Base-by-base conservation (phyloP, 371 early-diverging fungal genomes). In the Nematocida ausubeli region DNA sequence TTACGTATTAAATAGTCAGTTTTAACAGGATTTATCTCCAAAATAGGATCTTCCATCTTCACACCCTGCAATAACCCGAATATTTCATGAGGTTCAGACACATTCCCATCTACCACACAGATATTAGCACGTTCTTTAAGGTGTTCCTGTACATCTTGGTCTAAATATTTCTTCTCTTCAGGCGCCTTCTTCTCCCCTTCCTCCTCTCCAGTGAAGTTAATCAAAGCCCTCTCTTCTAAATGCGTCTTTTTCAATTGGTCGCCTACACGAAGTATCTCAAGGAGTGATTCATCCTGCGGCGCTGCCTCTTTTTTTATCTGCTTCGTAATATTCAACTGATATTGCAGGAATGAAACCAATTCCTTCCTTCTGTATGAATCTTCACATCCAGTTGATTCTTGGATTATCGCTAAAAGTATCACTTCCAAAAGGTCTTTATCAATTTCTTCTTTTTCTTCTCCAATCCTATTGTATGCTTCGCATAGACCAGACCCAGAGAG, bases 121-220 rank as follows among this genome's bases (percentile, higher is more conserved):
- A 69, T 28, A n/a, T 6, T 39, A 5, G 56, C 22, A 9, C 62
- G 39, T 63, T 30, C 47, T 72, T 64, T 26, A 4, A 72, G 32
- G 34, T 72, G 47, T 24, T 72, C 73, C 40, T 40, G 47, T 19
- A 72, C 73, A 30, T 72, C 73, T 30, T 63, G 60, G 64, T 72
- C 73, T 22, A 72, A 37, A 30, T 72, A 72, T 58, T 72, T 72
- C 49, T 72, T 72, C 32, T 72, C 73, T 64, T 63, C 51, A 39
- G 62, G 34, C 6, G 24, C 63, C 22, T 63, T 60, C 47, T 60
- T 62, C 47, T 72, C 73, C 22, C 35, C 64, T 50, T 72, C 62
- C 34, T 72, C 73, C 47, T 72, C 65, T 34, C 73, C 73, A 6
- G 73, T 72, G 49, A 72, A 72, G 47, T 72, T 58, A 9, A 72